Evolutionary conservation across 2,329 filamentous ascomycete species (phyloP), one percentile per base, ranked within the genome.

Genomic region (Pezicula neosporulosa): DNA sequence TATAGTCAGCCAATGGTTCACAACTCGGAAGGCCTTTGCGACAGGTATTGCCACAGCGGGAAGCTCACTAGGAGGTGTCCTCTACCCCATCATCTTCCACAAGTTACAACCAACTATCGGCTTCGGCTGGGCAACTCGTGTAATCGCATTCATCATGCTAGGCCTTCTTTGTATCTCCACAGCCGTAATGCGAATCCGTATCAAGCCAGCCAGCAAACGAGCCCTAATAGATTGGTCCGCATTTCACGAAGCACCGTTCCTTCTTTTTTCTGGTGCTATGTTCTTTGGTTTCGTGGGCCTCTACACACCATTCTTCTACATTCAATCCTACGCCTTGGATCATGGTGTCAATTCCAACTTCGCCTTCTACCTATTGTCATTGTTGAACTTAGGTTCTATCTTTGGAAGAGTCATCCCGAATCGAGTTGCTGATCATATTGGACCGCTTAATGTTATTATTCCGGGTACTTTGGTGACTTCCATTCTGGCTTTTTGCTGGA

Each of bases 11-110:
- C 66, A 67, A 1, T 73, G 73, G 48, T 75, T 75, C 54, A 57
- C 58, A 4, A 60, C 61, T 44, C 63, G 63, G 3, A 62, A 66
- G 27, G 59, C 60, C 2, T 47, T 71, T 2, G 72, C 70, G 2
- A 58, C 70, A 0, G 64, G 63, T 0, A 45, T 68, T 21, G 63
- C 62, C 1, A 77, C 60, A 0, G 77, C 77, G 0, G 86, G 86
- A 1, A 81, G 80, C 21, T 77, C 76, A 0, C 78, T 78, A 0
- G 85, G 85, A 1, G 83, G 83, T 0, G 69, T 87, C 27, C 72
- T 87, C 3, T 88, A 85, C 61, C 84, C 85, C 0, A 71, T 80
- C 3, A 72, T 80, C 16, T 73, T 77, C 2, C 72, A 76, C 59
- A 76, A 82, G 49, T 66, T 87, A 10, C 67, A 41, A 19, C 47